A percentile compares a stretch with the other conserved stretches of the same genome.
phyloP scores from a whole-genome alignment of 805 yeast species.

The Lipomyces lipofer region DNA sequence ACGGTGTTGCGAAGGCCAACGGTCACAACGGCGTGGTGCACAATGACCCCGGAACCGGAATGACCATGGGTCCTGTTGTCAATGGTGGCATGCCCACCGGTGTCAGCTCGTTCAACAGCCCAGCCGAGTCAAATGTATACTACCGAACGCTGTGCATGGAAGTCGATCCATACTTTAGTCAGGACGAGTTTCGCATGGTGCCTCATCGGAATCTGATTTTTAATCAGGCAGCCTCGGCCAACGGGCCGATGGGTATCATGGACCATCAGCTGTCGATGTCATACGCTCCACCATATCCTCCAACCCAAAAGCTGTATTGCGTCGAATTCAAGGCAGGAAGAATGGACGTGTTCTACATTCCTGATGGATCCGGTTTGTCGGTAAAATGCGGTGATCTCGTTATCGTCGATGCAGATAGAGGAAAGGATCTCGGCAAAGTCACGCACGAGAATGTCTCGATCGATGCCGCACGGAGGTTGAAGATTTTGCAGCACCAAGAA shows the following conservation, averaged over 20 bases:
- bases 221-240: neutral
- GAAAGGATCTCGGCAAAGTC: constrained; percentile 71
- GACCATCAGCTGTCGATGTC: too few relatives aligned
- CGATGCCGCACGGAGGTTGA: constrained; percentile 68
- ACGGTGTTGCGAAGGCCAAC: too few relatives aligned
- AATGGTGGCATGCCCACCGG: too few relatives aligned
- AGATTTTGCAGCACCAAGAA: constrained; percentile 65
- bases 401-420: constrained; percentile 82
- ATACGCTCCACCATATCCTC: constrained; percentile 12
- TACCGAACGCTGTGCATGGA: constrained; percentile 10
- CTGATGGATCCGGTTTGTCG: constrained; percentile 43
- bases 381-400: constrained; percentile 65
- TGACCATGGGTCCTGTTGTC: too few relatives aligned
- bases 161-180: constrained; percentile 25
- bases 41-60: too few relatives aligned
- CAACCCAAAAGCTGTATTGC: constrained; percentile 47
- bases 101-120: constrained; percentile 12
- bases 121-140: constrained; percentile 15
- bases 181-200: constrained; percentile 10
- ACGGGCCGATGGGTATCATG: too few relatives aligned
- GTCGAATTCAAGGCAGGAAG: constrained; percentile 81
- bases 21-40: too few relatives aligned
- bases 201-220: neutral
- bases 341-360: constrained; percentile 70
- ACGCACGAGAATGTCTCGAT: constrained; percentile 56